A percentile compares a stretch with the other conserved stretches of the same genome.
phyloP scores from a whole-genome alignment of 176 grass and related monocot genomes.

The Puccinellia tenuiflora region DNA sequence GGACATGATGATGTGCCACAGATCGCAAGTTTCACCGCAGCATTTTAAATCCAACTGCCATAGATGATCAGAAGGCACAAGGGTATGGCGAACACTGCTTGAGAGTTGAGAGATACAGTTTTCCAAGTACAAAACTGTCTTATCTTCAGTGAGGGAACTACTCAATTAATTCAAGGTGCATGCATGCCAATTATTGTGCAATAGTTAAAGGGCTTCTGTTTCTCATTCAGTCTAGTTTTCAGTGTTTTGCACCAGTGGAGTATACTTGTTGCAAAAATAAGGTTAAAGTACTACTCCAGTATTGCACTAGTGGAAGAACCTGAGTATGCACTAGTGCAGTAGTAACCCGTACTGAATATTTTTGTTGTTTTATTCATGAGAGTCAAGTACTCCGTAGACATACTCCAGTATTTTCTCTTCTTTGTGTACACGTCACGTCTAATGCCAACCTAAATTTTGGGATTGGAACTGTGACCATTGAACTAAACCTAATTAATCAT shows the following conservation, averaged over 20 bases:
- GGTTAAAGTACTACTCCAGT: no score
- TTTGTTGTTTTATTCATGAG: conserved; percentile 14
- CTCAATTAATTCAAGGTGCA: background rate
- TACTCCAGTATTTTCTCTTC: no score
- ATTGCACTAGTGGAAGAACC: no score
- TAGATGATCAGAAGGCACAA: conserved; percentile 11
- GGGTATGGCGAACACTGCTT: conserved; percentile 14
- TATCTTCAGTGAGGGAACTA: background rate
- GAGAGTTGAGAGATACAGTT: background rate
- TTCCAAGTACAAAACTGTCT: conserved; percentile 17
- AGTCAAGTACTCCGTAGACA: background rate
- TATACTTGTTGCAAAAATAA: background rate
- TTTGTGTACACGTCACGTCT: background rate
- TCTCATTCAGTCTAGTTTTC: conserved; percentile 28
- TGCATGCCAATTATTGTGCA: background rate
- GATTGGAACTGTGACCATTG: background rate
- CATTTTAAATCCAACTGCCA: background rate
- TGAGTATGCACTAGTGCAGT: background rate
- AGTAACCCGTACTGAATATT: background rate
- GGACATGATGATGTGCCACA: conserved; percentile 7
- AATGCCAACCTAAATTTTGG: conserved; percentile 1
- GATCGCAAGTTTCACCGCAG: background rate
- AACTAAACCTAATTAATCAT: conserved; percentile 14
- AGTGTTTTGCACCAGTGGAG: conserved; percentile 6
- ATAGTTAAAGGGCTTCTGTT: background rate